Conservation (phyloP, 2,329 filamentous ascomycete species). For the Huntiella bhutanensis region DNA sequence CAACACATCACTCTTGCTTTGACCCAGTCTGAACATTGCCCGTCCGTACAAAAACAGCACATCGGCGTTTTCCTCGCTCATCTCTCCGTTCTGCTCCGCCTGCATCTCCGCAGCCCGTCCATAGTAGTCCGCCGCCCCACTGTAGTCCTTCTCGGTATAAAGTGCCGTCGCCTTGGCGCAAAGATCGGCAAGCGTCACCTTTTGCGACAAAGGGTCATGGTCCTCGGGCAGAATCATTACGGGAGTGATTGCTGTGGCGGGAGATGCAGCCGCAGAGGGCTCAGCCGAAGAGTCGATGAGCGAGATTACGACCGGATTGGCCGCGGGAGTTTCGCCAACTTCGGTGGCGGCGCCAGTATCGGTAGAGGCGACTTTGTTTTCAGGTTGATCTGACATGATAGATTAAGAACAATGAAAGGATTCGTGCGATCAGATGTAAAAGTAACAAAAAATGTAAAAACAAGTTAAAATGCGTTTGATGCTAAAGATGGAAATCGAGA, state of each 20-base stretch:
- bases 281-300: constrained; percentile 1
- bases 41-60: constrained; percentile 88
- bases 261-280: no score
- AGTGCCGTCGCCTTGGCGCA: constrained; percentile 64
- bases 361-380: constrained; percentile 1
- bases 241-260: background rate
- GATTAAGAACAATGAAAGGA: background rate
- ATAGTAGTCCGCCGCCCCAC: constrained; percentile 70
- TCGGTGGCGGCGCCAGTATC: background rate
- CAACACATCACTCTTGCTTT: constrained; percentile 85
- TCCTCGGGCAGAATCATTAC: constrained; percentile 3
- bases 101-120: constrained; percentile 79
- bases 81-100: constrained; percentile 79
- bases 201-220: constrained; percentile 10
- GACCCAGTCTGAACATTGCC: constrained; percentile 80
- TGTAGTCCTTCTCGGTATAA: constrained; percentile 78
- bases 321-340: background rate
- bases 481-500: no score
- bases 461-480: background rate
- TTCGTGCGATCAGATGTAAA: background rate
- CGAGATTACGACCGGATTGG: background rate
- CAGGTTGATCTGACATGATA: constrained; percentile 7
- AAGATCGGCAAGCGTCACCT: constrained; percentile 52
- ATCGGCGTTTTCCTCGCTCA: constrained; percentile 77
- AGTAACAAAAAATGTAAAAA: background rate